Base-by-base conservation (phyloP, 306 rosid species). In the Begonia fuchsioides region DNA sequence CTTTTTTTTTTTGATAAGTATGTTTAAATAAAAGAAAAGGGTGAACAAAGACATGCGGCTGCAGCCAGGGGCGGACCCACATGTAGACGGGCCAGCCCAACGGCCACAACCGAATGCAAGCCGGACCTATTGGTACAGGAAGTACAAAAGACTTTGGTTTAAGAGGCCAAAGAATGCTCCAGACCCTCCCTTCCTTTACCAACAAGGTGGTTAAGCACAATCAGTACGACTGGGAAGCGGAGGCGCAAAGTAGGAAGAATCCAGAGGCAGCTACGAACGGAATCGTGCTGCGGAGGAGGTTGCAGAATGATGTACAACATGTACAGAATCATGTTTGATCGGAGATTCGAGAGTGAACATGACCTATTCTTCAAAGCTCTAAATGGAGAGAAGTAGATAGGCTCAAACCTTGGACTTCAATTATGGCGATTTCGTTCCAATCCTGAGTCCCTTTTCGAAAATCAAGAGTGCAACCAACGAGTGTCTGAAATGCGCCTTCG, bases 321-420 rank as follows among this genome's bases (percentile, higher is more conserved):
- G 94, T 87, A 72, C 74, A 57, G 93, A 44, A 83, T 87, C 15
- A 83, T 83, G 96, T 87, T 87, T 51, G 87, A 87, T 17, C 38
- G 77, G 10, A 65, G 96, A 32, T 87, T 87, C 39, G 94, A 82
- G 44, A 83, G 77, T 54, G 87, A 80, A 51, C 72, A 80, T 3
- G 94, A 87, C 13, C 85, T 85, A 0, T 15, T 77, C 43, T 87
- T 87, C 16, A 87, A 39, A 44, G 80, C 77, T 0, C 45, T 87
- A 55, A 87, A 87, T 1, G 94, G 93, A 0, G 94, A 66, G 96
- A 57, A 87, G 96, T 45, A 54, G 94, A 0, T 50, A 82, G 64
- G 94, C 96, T 3, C 96, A 87, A 73, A 87, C 94, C 73, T 87
- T 87, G 10, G 96, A 87, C 0, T 87, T 83, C 50, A 87, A 87